Base-by-base conservation (phyloP, 176 grass and related monocot species). In the Triticum timopheevii region DNA sequence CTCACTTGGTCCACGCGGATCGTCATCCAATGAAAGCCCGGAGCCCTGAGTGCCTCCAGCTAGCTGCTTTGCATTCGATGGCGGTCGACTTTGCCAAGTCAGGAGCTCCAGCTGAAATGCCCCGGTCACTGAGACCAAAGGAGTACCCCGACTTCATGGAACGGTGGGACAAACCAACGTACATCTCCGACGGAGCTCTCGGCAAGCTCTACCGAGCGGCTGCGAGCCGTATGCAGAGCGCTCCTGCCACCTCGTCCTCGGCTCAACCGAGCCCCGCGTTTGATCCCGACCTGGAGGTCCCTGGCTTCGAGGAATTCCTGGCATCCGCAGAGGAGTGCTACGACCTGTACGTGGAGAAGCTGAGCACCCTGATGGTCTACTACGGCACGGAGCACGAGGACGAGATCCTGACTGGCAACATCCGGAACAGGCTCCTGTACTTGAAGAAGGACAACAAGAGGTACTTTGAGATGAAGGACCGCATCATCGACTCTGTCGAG, bases 371-470 rank as follows among this genome's bases (percentile, higher is more conserved):
- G 59, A 94, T 96, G 90, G 82, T 27, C 67, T 98, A 91, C 79
- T 98, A 95, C 72, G 79, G 81, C 0, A 88, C 96, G 13, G 79
- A 88, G 82, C 52, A 84, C 31, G 96, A 98, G 88, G 96, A 98
- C 10, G 96, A 98, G 88, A 98, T 98, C 77, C 82, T 98, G 75
- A 98, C 96, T 11, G 96, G 96, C 27, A 96, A 98, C 79, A 89
- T 98, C 86, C 76, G 87, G 30, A 93, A 92, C 85, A 92, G 83
- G 69, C 84, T 88, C 13, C n/a, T 92, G 76, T 96, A 95, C 80
- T 82, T 98, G 88, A 83, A 84, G 82, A 87, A 78, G 56, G 93
- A 94, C 79, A 95, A 91, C 80, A 98, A 91, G 82, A 86, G 87
- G 74, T 94, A 91, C 66, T 91, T 93, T 12, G 96, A 98, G 80